Conservation (phyloP, 2,329 filamentous ascomycete genomes). For the Scleromitrula shiraiana region DNA sequence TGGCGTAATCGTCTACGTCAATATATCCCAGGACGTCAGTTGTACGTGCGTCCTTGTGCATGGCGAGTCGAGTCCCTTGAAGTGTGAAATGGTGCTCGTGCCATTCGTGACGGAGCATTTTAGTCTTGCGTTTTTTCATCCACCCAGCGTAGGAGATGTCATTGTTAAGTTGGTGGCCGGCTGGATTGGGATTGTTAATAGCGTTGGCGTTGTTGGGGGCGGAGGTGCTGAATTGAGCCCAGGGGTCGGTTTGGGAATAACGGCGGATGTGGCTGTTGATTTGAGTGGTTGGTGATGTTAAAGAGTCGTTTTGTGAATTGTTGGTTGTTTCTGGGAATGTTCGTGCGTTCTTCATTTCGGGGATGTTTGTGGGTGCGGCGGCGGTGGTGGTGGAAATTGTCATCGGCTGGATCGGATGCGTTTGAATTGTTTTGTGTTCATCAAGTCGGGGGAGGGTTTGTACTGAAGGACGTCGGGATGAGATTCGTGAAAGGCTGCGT, state of each 20-base stretch:
- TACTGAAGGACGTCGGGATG: constrained; percentile 58
- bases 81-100: constrained; percentile 86
- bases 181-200: constrained; percentile 15
- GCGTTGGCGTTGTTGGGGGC: constrained; percentile 1
- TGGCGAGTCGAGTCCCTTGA: constrained; percentile 63
- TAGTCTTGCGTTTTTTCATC: constrained; percentile 91
- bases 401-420: too few relatives aligned
- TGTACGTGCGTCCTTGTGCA: constrained; percentile 59
- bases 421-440: constrained; percentile 44
- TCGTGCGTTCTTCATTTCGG: neutral
- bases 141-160: constrained; percentile 69
- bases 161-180: constrained; percentile 26
- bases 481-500: constrained; percentile 37
- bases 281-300: too few relatives aligned
- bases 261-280: neutral
- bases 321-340: neutral
- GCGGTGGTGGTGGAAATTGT: too few relatives aligned
- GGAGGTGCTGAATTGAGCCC: constrained; percentile 7
- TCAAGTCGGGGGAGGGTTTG: constrained; percentile 60
- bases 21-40: constrained; percentile 62
- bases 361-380: neutral
- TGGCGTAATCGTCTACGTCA: constrained; percentile 82
- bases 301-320: too few relatives aligned
- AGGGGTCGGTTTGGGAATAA: constrained; percentile 4
- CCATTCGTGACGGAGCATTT: constrained; percentile 88